Evolutionary conservation across 1,284 basidiomycete genomes (phyloP), one percentile per base, ranked within the genome.

Genomic region (Cryptococcus wingfieldii): DNA sequence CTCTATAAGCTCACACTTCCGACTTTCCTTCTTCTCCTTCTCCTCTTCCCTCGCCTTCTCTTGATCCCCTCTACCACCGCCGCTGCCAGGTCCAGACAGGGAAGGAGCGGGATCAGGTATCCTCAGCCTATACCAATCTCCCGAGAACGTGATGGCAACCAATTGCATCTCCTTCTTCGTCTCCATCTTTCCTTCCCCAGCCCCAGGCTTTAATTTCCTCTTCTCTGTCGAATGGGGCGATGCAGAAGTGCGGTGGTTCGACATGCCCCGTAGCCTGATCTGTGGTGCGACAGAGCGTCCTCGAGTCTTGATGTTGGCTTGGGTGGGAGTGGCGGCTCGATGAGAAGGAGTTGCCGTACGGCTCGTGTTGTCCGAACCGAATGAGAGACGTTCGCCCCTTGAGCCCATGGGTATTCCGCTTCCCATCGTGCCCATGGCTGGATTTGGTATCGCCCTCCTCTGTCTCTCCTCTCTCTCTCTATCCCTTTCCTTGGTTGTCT

Each of bases 121-220:
- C 13, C 86, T 83, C 9, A 95, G 80, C 6, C 91, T 83, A 77
- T 94, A 95, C 91, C 91, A 95, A n/a, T 91, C 89, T 12, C 91
- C 91, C 1, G 86, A 84, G 69, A 86, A 92, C 0, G 90, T 95
- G 59, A 95, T 77, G 4, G 88, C 89, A 51, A 94, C 79, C 18
- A 94, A 81, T 68, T 94, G 89, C 64, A 85, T 83, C 63, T 90
- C 85, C n/a, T 74, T 68, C 5, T 54, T 54, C 16, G 46, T 64
- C 43, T 42, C 7, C 6, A 44, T 8, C n/a, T 25, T 44, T n/a
- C 18, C 18, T 18, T 10, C 42, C 18, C 42, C 14, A 18, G 42
- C 42, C 5, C 42, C 42, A 14, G 41, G 41, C 10, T 34, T 34
- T 10, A 1, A 6, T n/a, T 38, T 19, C 2, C 19, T 13, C 25